phyloP scores from a whole-genome alignment of 225 moss, liverwort and hornwort genomes.

The Sphagnum contortum region DNA sequence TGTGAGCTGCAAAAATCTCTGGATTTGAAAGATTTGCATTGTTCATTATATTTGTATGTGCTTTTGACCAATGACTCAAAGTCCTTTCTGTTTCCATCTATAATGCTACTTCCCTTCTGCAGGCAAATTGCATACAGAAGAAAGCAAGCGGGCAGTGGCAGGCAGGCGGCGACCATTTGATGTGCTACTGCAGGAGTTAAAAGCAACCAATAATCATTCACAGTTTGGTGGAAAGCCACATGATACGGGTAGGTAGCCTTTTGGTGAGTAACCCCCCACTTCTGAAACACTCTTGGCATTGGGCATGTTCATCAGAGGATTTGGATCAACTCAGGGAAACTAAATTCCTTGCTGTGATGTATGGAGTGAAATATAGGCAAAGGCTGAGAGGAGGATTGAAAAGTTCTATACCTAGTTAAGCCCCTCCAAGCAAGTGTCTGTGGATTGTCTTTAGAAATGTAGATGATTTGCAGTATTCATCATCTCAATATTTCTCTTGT shows the following conservation, averaged over 20 bases:
- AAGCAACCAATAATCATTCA: conserved; percentile 67
- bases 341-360: no score
- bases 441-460: no score
- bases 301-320: neutral
- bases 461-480: neutral
- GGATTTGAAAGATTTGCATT: no score
- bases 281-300: conserved; percentile 32
- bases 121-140: conserved; percentile 89
- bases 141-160: conserved; percentile 73
- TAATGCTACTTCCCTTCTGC: neutral
- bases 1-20: no score
- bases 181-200: conserved; percentile 76
- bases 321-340: no score
- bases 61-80: no score
- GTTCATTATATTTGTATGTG: no score
- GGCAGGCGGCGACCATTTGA: conserved; percentile 86
- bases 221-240: conserved; percentile 66
- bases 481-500: neutral
- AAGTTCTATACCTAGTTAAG: no score
- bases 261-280: conserved; percentile 96
- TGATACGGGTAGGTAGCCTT: conserved; percentile 98
- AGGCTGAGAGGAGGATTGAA: no score
- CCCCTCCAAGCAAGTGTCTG: no score
- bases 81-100: no score
- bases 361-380: no score